phyloP scores from a whole-genome alignment of 495 filamentous ascomycete species.

The Penicillium fimorum region DNA sequence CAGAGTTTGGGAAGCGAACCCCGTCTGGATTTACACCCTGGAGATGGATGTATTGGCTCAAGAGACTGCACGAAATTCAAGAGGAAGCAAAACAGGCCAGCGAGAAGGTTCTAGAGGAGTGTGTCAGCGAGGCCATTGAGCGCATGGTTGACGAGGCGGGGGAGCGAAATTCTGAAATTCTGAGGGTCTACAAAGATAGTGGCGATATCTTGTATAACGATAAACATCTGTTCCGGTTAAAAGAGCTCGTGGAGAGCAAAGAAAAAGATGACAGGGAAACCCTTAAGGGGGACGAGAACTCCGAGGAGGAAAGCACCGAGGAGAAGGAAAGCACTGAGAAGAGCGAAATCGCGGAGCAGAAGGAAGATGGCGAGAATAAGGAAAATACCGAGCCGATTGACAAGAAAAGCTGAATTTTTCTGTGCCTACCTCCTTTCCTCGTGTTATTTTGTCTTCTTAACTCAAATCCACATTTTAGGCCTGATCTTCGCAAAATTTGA shows the following conservation, averaged over 20 bases:
- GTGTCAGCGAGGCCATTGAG: conserved; percentile 9
- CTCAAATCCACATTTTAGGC: too few species aligned
- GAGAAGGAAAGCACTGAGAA: not conserved
- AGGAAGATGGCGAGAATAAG: too few species aligned
- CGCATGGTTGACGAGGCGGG: conserved; percentile 9
- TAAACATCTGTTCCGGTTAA: conserved; percentile 2
- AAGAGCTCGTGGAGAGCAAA: not conserved
- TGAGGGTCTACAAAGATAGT: conserved; percentile 12
- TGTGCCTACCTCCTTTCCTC: too few species aligned
- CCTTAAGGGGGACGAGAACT: too few species aligned
- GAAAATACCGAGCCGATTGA: not conserved
- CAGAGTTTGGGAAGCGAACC: conserved; percentile 11
- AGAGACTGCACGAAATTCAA: conserved; percentile 15
- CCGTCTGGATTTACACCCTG: conserved; percentile 14
- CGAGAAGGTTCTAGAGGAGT: conserved; percentile 12
- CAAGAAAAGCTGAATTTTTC: not conserved
- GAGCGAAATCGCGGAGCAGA: too few species aligned
- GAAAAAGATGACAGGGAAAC: too few species aligned
- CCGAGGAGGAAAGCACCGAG: too few species aligned
- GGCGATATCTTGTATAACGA: conserved; percentile 17
- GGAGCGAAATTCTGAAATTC: conserved; percentile 16
- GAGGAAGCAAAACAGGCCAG: conserved; percentile 12
- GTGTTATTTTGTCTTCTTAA: too few species aligned
- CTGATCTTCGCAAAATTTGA: too few species aligned
- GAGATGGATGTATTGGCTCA: conserved; percentile 14